Evolutionary conservation across 2,329 filamentous ascomycete species (phyloP).

Genomic region (Aspergillus terreus): DNA sequence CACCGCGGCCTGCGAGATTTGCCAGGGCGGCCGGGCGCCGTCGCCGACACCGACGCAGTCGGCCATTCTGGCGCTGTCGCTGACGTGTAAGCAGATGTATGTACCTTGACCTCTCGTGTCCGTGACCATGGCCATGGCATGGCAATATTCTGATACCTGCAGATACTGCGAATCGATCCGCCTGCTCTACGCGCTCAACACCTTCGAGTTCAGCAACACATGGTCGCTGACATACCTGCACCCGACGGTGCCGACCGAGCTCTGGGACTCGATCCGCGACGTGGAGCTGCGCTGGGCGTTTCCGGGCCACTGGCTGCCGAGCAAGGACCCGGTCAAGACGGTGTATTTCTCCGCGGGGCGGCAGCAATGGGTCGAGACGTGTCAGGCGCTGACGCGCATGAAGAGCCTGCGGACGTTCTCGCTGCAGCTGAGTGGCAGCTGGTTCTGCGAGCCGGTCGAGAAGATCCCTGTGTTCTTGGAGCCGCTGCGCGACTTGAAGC

Average conservation of each 20-base stretch:
- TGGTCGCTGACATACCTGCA: conserved; percentile 38
- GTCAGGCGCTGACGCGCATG: conserved; percentile 23
- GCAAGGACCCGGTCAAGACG: conserved; percentile 37
- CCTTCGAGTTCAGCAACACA: conserved; percentile 38
- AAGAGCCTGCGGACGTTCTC: conserved; percentile 27
- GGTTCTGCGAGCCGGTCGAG: conserved; percentile 36
- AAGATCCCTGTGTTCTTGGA: conserved; percentile 34
- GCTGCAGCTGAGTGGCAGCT: conserved; percentile 29
- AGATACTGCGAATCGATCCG: conserved; percentile 35
- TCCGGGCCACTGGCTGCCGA: conserved; percentile 38
- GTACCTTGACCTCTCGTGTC: neutral
- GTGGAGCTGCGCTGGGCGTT: conserved; percentile 39
- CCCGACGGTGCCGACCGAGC: conserved; percentile 27
- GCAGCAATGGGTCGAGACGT: conserved; percentile 36
- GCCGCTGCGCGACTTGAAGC: conserved; percentile 26
- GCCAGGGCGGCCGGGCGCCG: conserved; percentile 24
- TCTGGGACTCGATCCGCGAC: conserved; percentile 28
- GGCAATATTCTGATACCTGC: neutral
- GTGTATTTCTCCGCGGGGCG: conserved; percentile 36
- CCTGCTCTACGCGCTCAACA: conserved; percentile 33
- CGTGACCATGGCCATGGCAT: too few relatives aligned
- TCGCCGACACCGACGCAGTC: conserved; percentile 20
- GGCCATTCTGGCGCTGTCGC: conserved; percentile 21
- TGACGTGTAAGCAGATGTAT: conserved; percentile 37
- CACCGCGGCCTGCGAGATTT: conserved; percentile 30